Evolutionary conservation across 2,329 filamentous ascomycete genomes (phyloP).

Genomic region (Cladosporium velox): DNA sequence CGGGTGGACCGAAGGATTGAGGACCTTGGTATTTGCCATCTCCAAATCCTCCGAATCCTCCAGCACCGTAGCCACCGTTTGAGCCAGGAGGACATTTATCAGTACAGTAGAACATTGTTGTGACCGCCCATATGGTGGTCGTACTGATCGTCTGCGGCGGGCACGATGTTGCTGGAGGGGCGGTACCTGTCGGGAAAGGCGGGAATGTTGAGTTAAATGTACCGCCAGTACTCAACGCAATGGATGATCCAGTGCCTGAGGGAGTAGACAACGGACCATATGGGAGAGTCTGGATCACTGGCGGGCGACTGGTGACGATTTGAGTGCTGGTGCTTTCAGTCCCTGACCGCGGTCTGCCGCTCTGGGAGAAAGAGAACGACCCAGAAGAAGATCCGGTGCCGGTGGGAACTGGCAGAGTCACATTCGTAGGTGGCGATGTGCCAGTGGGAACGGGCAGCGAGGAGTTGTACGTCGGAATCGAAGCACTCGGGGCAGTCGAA

Average conservation of each 20-base stretch:
- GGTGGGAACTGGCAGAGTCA: background rate
- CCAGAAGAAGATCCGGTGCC: background rate
- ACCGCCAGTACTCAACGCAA: constrained; percentile 7
- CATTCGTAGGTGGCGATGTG: background rate
- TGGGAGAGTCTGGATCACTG: constrained; percentile 6
- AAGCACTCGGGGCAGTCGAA: background rate
- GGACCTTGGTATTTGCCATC: constrained; percentile 11
- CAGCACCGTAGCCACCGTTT: constrained; percentile 16
- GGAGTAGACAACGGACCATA: background rate
- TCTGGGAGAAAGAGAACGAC: constrained; percentile 10
- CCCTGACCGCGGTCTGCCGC: constrained; percentile 10
- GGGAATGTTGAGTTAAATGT: constrained; percentile 10
- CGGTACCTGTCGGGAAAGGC: constrained; percentile 9
- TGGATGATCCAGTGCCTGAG: background rate
- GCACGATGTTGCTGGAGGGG: constrained; percentile 17
- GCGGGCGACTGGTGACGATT: background rate
- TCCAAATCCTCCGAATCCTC: background rate
- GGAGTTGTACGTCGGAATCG: background rate
- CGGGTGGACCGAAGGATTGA: constrained; percentile 23
- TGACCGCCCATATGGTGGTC: constrained; percentile 19
- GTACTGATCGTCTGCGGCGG: background rate
- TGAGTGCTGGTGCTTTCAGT: constrained; percentile 13
- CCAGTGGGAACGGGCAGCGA: background rate
- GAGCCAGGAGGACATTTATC: constrained; percentile 21
- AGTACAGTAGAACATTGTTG: constrained; percentile 25